Base-by-base conservation (phyloP, 2,329 filamentous ascomycete species). In the Colletotrichum sublineola region DNA sequence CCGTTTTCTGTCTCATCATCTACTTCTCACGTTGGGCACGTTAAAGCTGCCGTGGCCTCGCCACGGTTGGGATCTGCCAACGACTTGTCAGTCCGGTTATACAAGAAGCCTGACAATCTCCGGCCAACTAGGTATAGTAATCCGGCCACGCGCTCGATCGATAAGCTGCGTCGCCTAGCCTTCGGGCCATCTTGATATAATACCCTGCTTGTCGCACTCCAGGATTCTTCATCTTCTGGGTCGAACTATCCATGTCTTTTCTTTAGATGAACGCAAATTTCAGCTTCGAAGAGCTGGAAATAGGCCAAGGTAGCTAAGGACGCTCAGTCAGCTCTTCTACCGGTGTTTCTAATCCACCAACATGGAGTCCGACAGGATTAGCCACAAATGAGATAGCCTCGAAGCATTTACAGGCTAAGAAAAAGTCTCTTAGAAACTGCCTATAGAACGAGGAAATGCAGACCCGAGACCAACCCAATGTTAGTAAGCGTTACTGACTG, bases 1-100 rank as follows among this genome's bases (percentile, higher is more conserved):
- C 61, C 66, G 48, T 53, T 64, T 31, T 15, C n/a, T 58, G 67
- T 69, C 53, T 69, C 61, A 69, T 14, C 31, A 12, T 38, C 46
- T 38, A 52, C 61, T 53, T 53, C 46, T 63, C n/a, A 63, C 61
- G 33, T 8, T 11, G 12, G n/a, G n/a, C 29, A 29, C 61, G 36
- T 53, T 36, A 53, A 63, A 63, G 61, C 46, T 53, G 61, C 42
- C 36, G 48, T 42, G 24, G n/a, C 46, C 15, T 53, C 20, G 8
- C 46, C 8, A n/a, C 5, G 42, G 46, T 40, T 40, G 15, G 20
- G 24, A 52, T 52, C 8, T 53, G 61, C 11, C 48, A 42, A 5
- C n/a, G n/a, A 42, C 46, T 31, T 63, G 36, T 63, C 36, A 40
- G 36, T 24, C 46, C 33, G 61, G 48, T 29, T 14, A 40, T 40